A percentile compares a stretch with the other conserved stretches of the same genome.
Conservation (phyloP, 1,284 basidiomycete species). For the Puccinia horiana region DNA sequence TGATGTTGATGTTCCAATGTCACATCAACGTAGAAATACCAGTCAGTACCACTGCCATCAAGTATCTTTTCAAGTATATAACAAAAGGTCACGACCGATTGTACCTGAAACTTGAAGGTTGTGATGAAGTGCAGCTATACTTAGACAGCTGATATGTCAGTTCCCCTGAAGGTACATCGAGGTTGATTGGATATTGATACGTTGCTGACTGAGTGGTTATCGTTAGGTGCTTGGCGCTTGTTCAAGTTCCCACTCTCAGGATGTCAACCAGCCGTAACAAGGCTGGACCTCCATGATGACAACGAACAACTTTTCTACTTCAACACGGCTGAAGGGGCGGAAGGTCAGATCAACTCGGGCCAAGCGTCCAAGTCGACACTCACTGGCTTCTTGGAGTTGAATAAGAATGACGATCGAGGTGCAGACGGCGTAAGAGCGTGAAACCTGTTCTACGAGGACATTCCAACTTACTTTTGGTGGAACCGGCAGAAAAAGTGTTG, state of each 20-base stretch:
- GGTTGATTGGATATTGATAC: background rate
- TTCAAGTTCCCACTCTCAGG: conserved; percentile 58
- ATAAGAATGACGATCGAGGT: background rate
- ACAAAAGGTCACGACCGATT: conserved; percentile 19
- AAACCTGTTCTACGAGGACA: background rate
- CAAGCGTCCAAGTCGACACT: background rate
- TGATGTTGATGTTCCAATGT: too few species aligned
- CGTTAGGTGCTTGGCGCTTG: conserved; percentile 59
- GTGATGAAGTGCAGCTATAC: background rate
- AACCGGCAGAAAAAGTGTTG: background rate
- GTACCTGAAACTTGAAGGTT: background rate
- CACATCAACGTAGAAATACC: too few species aligned
- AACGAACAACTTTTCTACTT: conserved; percentile 10
- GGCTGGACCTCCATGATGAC: background rate
- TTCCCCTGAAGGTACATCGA: background rate
- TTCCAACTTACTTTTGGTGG: conserved; percentile 24
- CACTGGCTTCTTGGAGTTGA: background rate
- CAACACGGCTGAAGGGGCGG: background rate
- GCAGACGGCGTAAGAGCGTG: too few species aligned
- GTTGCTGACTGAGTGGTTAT: too few species aligned
- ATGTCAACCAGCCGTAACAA: background rate
- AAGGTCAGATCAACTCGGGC: background rate
- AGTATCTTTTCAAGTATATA: conserved; percentile 35
- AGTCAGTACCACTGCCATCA: too few species aligned
- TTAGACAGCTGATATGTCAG: conserved; percentile 9